Evolutionary conservation across 2,329 filamentous ascomycete species (phyloP), one percentile per base, ranked within the genome.

Genomic region (Nakataea oryzae): DNA sequence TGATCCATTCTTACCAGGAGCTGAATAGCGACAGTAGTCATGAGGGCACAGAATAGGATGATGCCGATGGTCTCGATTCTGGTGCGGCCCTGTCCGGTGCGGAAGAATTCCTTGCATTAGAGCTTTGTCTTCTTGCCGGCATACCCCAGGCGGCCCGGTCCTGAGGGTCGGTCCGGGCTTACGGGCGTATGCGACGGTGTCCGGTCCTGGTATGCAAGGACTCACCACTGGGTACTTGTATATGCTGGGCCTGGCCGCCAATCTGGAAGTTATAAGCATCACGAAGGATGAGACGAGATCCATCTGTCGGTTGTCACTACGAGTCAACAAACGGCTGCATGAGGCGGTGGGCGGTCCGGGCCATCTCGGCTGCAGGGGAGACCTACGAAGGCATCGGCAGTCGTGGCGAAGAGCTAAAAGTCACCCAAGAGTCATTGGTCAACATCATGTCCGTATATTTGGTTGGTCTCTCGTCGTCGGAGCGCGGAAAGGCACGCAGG

Each of bases 11-110:
- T 71, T 71, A 82, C 81, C 58, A 85, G 79, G 30, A 87, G 74
- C 67, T 87, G 81, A 30, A 86, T 82, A 58, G 85, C 83, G 3
- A 86, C 84, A 0, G 84, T 87, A 2, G 85, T 86, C 83, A 87
- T 87, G 63, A 87, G 74, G 56, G 84, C 83, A 65, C 84, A 86
- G 71, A 87, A 87, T 57, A 87, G 79, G 67, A 88, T 84, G 64
- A 87, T 84, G 30, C 84, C 85, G 63, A 87, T 78, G 2, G 85
- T 86, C 72, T 87, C 85, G 61, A 87, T 81, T 62, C 85, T 78
- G 5, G 79, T 86, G 9, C 85, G 80, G 55, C 83, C 85, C 75
- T 79, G 66, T 24, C 41, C 17, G 41, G 21, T 4, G 41, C 6
- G 24, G 24, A n/a, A 50, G 21, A 24, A 9, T 11, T 17, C 8